Base-by-base conservation (phyloP, 805 yeast species). In the Schwanniomyces pseudopolymorphus region DNA sequence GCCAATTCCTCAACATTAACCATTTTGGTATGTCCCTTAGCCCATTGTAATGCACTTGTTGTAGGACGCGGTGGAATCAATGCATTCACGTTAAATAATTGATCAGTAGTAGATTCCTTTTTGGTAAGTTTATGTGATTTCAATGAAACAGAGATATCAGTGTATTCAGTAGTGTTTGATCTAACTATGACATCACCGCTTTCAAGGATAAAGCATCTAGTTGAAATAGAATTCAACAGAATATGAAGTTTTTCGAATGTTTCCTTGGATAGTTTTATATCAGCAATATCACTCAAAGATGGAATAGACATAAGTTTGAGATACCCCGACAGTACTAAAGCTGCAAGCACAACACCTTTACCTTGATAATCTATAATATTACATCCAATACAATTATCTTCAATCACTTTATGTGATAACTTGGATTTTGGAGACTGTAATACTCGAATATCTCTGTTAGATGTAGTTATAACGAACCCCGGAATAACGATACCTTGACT, bases 21-120 rank as follows among this genome's bases (percentile, higher is more conserved):
- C 50, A 77, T 74, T 16, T 81, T 80, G 0, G 85, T 70, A 39
- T 63, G 69, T 2, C 97, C 97, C 53, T 85, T 81, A 5, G 94
- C 88, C 94, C 97, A 87, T 63, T 85, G 92, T 38, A 87, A 71
- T 0, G 94, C 79, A 31, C 89, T 81, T 5, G 88, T 81, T 4
- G 80, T 75, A 2, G 99, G 99, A 40, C 98, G 75, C 26, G 81
- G 79, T 1, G 96, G 95, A 17, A 85, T 78, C 5, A 77, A 68
- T 39, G 86, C 74, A 50, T 81, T 79, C 21, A 80, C 85, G 57
- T 87, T 85, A 67, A 85, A 91, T 28, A 94, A 66, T 1, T 75
- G 67, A 61, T 88, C 96, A 4, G 74, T 65, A 5, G 54, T 44
- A 2, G 57, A 57, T 16, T 53, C 57, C 13, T 57, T 62, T 40